A percentile compares a stretch with the other conserved stretches of the same genome.
These are phyloP conservation scores for Agaricus blazei DNA, from an alignment of 768 basidiomycete species.

Conservation along the genomic window DNA sequence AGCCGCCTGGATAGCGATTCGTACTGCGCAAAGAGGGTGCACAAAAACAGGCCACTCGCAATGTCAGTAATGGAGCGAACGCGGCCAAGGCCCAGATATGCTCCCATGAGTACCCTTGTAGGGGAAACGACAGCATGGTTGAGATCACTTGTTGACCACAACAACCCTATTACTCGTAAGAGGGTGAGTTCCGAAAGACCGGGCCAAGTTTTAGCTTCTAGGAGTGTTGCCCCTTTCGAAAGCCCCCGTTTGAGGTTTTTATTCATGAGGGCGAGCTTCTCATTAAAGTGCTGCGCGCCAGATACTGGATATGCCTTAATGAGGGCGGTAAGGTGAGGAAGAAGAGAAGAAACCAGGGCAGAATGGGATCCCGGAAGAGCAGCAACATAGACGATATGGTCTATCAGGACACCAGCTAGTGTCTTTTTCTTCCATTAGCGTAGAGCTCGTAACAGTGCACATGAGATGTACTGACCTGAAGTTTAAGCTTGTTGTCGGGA, in stretches of 20 bases:
- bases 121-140: constrained; percentile 87
- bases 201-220: constrained; percentile 81
- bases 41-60: constrained; percentile 84
- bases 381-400: constrained; percentile 79
- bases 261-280: constrained; percentile 86
- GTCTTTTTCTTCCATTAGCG: constrained; percentile 36
- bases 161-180: constrained; percentile 69
- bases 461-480: constrained; percentile 57
- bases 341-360: constrained; percentile 54
- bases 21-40: constrained; percentile 79
- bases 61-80: constrained; percentile 73
- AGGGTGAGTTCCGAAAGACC: constrained; percentile 77
- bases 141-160: constrained; percentile 95
- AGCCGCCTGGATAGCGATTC: constrained; percentile 81
- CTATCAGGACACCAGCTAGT: constrained; percentile 74
- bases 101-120: constrained; percentile 81
- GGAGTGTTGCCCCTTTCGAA: constrained; percentile 55
- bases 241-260: constrained; percentile 88
- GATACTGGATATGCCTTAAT: constrained; percentile 77
- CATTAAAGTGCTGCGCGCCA: constrained; percentile 71
- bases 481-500: constrained; percentile 85
- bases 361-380: constrained; percentile 58
- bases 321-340: constrained; percentile 77
- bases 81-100: constrained; percentile 83
- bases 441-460: background rate